phyloP scores from a whole-genome alignment of 805 yeast species.

The Cyberlindnera mrakii region DNA sequence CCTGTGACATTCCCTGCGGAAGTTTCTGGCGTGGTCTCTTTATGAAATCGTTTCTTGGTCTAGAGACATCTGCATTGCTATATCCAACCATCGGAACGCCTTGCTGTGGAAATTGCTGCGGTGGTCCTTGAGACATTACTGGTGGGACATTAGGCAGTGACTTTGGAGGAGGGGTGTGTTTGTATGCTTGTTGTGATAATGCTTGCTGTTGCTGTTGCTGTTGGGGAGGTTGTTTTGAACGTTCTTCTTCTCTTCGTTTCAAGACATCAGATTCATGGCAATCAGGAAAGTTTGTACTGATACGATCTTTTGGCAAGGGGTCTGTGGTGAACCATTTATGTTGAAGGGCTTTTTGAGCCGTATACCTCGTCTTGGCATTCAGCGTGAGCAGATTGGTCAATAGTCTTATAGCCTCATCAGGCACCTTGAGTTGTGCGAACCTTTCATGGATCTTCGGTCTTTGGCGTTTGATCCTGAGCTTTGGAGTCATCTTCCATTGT shows the following conservation, averaged over 20 bases:
- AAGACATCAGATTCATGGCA: conserved; percentile 84
- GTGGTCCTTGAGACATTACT: neutral
- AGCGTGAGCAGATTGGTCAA: conserved; percentile 56
- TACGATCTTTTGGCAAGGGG: conserved; percentile 65
- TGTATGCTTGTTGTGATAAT: neutral
- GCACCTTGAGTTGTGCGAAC: conserved; percentile 35
- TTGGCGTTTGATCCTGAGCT: conserved; percentile 2
- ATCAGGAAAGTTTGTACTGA: conserved; percentile 50
- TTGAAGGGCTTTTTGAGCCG: conserved; percentile 71
- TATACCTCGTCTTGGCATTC: conserved; percentile 67
- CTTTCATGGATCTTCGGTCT: conserved; percentile 40
- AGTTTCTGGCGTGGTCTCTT: neutral
- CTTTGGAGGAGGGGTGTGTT: neutral
- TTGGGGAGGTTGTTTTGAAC: neutral
- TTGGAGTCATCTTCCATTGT: conserved; percentile 6
- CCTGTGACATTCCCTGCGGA: neutral
- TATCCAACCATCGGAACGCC: neutral
- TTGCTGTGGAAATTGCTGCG: neutral
- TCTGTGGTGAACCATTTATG: conserved; percentile 57
- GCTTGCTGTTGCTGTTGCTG: neutral
- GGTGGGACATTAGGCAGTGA: too few species aligned
- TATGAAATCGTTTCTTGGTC: conserved; percentile 1
- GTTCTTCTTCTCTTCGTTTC: conserved; percentile 11
- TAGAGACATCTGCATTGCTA: neutral
- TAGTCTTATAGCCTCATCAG: conserved; percentile 41